These are phyloP conservation scores for Penicillium robsamsonii DNA, from an alignment of 495 filamentous ascomycete species.

Conservation along the genomic window DNA sequence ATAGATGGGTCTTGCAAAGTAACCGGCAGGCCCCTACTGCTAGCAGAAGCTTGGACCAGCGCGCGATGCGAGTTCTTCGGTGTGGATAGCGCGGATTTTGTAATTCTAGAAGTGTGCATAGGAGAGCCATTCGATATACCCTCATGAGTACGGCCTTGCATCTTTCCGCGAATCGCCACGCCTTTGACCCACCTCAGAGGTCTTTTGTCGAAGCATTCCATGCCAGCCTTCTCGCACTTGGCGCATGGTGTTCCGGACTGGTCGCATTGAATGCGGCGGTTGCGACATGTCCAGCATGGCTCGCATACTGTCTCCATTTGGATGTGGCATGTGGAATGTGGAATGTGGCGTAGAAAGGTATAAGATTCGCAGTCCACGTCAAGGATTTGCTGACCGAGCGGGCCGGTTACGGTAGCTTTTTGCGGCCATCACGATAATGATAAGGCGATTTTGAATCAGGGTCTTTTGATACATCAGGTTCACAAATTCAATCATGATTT, in stretches of 20 bases:
- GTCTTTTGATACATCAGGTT: neutral
- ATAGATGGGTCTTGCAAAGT: constrained; percentile 38
- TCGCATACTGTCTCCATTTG: constrained; percentile 14
- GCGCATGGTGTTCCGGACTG: constrained; percentile 28
- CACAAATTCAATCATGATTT: neutral
- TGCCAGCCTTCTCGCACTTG: constrained; percentile 45
- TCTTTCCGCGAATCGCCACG: constrained; percentile 45
- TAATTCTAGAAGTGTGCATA: neutral
- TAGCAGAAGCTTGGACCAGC: neutral
- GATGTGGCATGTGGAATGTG: neutral
- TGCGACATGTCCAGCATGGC: constrained; percentile 53
- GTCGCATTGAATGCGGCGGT: constrained; percentile 56
- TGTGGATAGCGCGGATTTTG: neutral
- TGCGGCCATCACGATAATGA: too few species aligned
- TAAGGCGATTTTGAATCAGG: too few species aligned
- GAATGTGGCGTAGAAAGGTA: neutral
- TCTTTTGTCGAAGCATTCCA: constrained; percentile 53
- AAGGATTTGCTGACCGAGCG: constrained; percentile 5
- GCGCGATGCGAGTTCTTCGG: neutral
- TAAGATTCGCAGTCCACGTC: neutral
- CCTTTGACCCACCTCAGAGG: constrained; percentile 45
- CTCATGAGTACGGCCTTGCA: constrained; percentile 25
- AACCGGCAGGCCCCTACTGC: constrained; percentile 8
- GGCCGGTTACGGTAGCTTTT: neutral
- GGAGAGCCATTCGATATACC: constrained; percentile 7